Evolutionary conservation across 2,329 filamentous ascomycete species (phyloP).

Genomic region (Zasmidium cellare): DNA sequence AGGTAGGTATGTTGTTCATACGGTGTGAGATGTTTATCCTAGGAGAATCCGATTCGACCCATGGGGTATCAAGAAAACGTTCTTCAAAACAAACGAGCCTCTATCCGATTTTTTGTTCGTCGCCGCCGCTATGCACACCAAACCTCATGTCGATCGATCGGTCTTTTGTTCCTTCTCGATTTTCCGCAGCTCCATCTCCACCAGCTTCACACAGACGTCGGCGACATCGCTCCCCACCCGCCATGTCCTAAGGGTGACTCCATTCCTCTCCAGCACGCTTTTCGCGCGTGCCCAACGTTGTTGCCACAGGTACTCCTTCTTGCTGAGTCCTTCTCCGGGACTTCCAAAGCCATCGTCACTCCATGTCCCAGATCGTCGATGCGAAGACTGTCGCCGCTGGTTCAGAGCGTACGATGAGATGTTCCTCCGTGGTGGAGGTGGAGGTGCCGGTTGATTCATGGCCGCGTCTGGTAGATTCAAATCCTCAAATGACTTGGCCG

Average conservation of each 20-base stretch:
- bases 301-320: slow-evolving; percentile 72
- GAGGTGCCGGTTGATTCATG: slow-evolving; percentile 15
- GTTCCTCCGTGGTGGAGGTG: slow-evolving; percentile 32
- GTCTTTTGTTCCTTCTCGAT: slow-evolving; percentile 26
- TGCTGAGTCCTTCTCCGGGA: slow-evolving; percentile 51
- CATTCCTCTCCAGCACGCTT: slow-evolving; percentile 60
- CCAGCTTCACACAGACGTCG: slow-evolving; percentile 64
- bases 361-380: slow-evolving; percentile 37
- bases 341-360: slow-evolving; percentile 29
- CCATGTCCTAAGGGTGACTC: slow-evolving; percentile 73
- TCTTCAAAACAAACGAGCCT: not conserved
- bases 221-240: slow-evolving; percentile 69
- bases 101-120: not conserved
- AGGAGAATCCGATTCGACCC: not conserved
- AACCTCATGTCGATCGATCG: not conserved
- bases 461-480: slow-evolving; percentile 15
- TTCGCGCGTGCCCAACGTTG: slow-evolving; percentile 67
- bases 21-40: not conserved
- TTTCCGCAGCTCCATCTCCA: slow-evolving; percentile 56
- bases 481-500: slow-evolving; percentile 23
- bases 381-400: slow-evolving; percentile 21
- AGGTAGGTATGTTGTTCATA: not conserved
- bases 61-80: not conserved
- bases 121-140: not conserved
- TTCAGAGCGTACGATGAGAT: slow-evolving; percentile 37